Base-by-base conservation (phyloP, 331 rosid genomes). In the Rhamnella rubrinervis region DNA sequence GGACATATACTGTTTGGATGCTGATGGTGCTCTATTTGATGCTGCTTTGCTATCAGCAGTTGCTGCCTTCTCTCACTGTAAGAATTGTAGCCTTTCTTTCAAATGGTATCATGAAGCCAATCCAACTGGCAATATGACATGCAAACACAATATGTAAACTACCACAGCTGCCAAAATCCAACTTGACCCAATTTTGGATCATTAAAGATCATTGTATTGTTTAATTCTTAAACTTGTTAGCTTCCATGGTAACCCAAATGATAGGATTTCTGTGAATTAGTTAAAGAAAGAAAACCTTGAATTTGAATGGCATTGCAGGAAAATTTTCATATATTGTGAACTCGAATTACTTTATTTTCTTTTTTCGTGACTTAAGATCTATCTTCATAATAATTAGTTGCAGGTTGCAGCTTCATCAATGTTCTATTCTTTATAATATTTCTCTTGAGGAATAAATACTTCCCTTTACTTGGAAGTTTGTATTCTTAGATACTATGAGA, bases 1-100 rank as follows among this genome's bases (percentile, higher is more conserved):
- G 97, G 98, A 90, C 81, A 80, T 93, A 63, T 93, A 90, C 72
- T 93, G 92, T 78, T 87, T 93, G 90, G 96, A 88, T 74, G 96
- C 98, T 70, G 96, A 90, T 63, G 96, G 98, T 71, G 79, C 97
- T 68, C 92, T 90, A 63, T 90, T 87, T 64, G 96, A 93, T 70
- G 88, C 96, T 75, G 98, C 96, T 41, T 79, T 90, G 81, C 90
- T 90, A 59, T 93, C 98, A 59, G 95, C 89, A 9, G 84, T 87
- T 76, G 88, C 96, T 63, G 97, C 97, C 63, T 86, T 90, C 65
- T 88, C 89, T 78, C 88, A 93, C 74, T 68, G 98, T 93, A 82
- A 85, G 92, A 61, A 60, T 66, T 73, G n/a, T 55, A 35, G 63
- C 67, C 78, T 79, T 55, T 71, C 40, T 68, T 61, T 75, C 38